Conservation (phyloP, 2,329 filamentous ascomycete species). For the Exophiala bonariae region DNA sequence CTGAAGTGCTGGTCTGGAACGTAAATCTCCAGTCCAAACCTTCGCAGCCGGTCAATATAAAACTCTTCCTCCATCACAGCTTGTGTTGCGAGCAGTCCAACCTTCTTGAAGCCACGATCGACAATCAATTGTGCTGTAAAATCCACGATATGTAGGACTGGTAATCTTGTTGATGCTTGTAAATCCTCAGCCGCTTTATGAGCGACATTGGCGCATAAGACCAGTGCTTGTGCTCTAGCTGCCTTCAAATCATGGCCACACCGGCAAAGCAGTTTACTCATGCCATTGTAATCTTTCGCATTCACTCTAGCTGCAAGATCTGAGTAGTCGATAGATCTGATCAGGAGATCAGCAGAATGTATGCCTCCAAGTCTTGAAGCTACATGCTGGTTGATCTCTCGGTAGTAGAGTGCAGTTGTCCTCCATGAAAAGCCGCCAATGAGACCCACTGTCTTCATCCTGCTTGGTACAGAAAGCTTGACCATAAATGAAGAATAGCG, state of each 20-base stretch:
- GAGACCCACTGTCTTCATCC: too few species aligned
- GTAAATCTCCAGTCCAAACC: constrained; percentile 12
- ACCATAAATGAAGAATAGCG: too few species aligned
- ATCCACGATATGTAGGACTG: constrained; percentile 19
- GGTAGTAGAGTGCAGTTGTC: too few species aligned
- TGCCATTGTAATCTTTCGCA: constrained; percentile 6
- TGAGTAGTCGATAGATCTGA: constrained; percentile 15
- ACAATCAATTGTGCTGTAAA: constrained; percentile 9
- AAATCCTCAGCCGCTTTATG: constrained; percentile 16
- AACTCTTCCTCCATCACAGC: constrained; percentile 22
- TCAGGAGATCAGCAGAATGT: constrained; percentile 12
- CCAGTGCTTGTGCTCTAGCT: constrained; percentile 8
- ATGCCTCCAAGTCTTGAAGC: constrained; percentile 11
- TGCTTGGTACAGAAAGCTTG: too few species aligned
- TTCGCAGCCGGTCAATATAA: constrained; percentile 6
- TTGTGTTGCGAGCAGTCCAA: constrained; percentile 15
- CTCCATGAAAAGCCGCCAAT: too few species aligned
- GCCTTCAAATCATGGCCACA: constrained; percentile 6
- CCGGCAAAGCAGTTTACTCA: constrained; percentile 5
- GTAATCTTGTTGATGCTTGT: constrained; percentile 4
- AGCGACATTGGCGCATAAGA: constrained; percentile 14
- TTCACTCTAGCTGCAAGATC: constrained; percentile 5
- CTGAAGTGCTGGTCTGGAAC: constrained; percentile 10
- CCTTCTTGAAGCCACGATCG: constrained; percentile 2
- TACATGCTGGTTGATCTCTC: too few species aligned